Evolutionary conservation across 2,329 filamentous ascomycete species (phyloP).

Genomic region (Keithomyces neogunnii): DNA sequence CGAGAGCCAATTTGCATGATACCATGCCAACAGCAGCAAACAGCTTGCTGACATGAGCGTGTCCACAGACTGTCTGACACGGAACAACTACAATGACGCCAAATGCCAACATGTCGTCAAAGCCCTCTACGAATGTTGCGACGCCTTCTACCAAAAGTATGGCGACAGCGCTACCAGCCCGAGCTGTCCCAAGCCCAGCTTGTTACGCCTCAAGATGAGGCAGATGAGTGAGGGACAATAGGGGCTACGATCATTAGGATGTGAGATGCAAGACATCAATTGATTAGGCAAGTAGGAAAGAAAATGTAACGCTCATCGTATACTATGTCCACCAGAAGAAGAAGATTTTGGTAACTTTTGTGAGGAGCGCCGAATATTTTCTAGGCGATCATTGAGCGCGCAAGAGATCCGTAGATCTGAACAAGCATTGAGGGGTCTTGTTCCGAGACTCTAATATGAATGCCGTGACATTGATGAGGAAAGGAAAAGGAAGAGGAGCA

Average conservation of each 20-base stretch:
- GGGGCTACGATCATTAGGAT: not conserved
- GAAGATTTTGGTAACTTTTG: conserved; percentile 57
- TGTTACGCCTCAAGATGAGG: conserved; percentile 78
- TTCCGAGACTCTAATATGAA: conserved; percentile 99
- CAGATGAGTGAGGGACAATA: conserved; percentile 46
- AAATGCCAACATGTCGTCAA: conserved; percentile 73
- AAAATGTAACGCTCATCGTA: conserved; percentile 37
- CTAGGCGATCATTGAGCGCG: conserved; percentile 99
- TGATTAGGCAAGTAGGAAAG: too few species aligned
- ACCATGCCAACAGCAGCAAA: not conserved
- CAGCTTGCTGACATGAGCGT: not conserved
- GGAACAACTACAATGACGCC: conserved; percentile 76
- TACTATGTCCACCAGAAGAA: conserved; percentile 34
- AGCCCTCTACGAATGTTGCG: conserved; percentile 88
- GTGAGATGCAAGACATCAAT: too few species aligned
- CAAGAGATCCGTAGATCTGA: conserved; percentile 80
- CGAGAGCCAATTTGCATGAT: not conserved
- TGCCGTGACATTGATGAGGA: conserved; percentile 70
- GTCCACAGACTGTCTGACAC: conserved; percentile 70
- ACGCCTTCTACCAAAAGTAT: conserved; percentile 72
- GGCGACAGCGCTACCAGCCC: conserved; percentile 69
- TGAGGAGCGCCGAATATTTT: conserved; percentile 64
- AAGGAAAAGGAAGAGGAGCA: conserved; percentile 25
- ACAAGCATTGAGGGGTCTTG: conserved; percentile 82
- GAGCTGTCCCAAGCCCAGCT: conserved; percentile 76